Base-by-base conservation (phyloP, 169 alveolate species). In the Plasmodium sp. region DNA sequence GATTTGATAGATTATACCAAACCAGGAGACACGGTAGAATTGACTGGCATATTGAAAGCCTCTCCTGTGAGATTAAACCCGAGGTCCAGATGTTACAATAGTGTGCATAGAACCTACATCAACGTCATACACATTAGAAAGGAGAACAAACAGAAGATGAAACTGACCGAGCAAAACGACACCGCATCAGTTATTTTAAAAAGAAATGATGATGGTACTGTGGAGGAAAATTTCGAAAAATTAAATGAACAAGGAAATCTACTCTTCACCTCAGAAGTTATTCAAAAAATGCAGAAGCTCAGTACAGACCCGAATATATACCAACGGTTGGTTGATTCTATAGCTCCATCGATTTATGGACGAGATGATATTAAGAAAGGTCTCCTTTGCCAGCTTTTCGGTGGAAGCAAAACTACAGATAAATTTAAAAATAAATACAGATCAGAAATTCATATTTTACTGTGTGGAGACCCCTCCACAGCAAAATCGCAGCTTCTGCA, bases 381-480 rank as follows among this genome's bases (percentile, higher is more conserved):
- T 51, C 94, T 99, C 18, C 90, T 99, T 67, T 98, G 99, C 92
- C 99, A 99, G 96, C 96, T 99, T 31, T 99, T 99, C 86, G 99
- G 99, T n/a, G 99, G 99, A 45, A 97, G 98, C 75, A 97, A 92
- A 86, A 98, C 97, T 18, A 90, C 94, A 1, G 97, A 96, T 33
- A 80, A 95, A 79, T 80, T 77, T 48, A 93, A 94, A 58, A 96
- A 93, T 83, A 93, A 93, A 96, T 80, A 93, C 48, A 95, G 99
- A 95, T 98, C 99, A 6, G 99, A 99, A 93, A 98, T 99, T 67
- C 99, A 99, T 96, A 97, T 99, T 36, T 97, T 99, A 84, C 97
- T 99, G 31, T 98, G 99, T 81, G 99, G 99, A 48, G 99, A 99
- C 95, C 99, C 99, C 4, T 98, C 99, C 4, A 99, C 99, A 27